Conservation (phyloP, 2,329 filamentous ascomycete species). For the Chrysosporium keratinophilum region DNA sequence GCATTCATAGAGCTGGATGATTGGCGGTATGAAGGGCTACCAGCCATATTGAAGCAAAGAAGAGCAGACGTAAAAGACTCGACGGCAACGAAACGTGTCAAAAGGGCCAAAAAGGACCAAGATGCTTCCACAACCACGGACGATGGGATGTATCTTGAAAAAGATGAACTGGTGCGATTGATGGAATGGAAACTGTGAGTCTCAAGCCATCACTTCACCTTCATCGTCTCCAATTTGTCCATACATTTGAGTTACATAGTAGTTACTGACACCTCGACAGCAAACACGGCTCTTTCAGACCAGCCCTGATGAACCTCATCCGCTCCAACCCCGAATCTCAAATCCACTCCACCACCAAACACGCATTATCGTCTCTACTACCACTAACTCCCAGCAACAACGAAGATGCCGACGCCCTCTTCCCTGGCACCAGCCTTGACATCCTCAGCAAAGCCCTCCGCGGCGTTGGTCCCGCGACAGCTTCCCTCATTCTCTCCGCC, state of each 20-base stretch:
- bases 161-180: constrained; percentile 29
- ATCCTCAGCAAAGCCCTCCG: constrained; percentile 28
- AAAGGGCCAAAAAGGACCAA: constrained; percentile 11
- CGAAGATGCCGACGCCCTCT: constrained; percentile 8
- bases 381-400: background rate
- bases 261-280: constrained; percentile 17
- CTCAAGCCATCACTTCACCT: too few relatives aligned
- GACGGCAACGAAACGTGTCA: constrained; percentile 12
- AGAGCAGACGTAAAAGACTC: background rate
- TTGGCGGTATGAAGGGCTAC: constrained; percentile 28
- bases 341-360: constrained; percentile 22
- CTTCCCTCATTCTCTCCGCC: constrained; percentile 33
- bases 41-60: background rate
- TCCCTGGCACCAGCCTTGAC: constrained; percentile 27
- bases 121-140: constrained; percentile 12
- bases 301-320: constrained; percentile 33
- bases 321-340: constrained; percentile 26
- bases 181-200: constrained; percentile 38
- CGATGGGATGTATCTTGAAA: constrained; percentile 20
- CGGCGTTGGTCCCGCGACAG: constrained; percentile 36
- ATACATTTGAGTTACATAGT: too few relatives aligned
- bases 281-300: constrained; percentile 34
- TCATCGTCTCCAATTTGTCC: too few relatives aligned
- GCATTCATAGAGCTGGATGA: constrained; percentile 28
- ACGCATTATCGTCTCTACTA: constrained; percentile 20